Base-by-base conservation (phyloP, 192 early-diverging fungal genomes). In the Entophlyctis helioformis region DNA sequence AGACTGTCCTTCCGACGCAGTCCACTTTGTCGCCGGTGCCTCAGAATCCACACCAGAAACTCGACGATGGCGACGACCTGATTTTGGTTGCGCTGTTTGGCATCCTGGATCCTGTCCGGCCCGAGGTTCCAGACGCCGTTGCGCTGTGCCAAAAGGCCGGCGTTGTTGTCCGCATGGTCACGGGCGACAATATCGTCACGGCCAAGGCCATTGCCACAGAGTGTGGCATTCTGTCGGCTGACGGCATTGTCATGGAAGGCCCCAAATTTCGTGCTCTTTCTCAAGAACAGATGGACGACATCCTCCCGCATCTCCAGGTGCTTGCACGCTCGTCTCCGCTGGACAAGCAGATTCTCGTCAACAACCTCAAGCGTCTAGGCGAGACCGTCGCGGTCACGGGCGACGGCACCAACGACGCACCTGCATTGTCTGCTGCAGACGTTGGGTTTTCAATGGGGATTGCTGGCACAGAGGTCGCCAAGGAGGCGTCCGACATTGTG, bases 341-440 rank as follows among this genome's bases (percentile, higher is more conserved):
- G 44, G 89, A 92, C 63, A 95, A 95, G 73, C 84, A 84, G 39
- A 78, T 87, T 43, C 72, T 94, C 48, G 86, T 91, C 12, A 58
- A 64, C 32, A 64, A 69, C n/a, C 72, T 94, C 7, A 66, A 71
- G 24, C 20, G 34, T 24, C 62, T 87, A 44, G 84, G 86, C 37
- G 87, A 95, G 54, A 82, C 85, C 46, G 94, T 97, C 0, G 88
- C 94, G 0, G 90, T 97, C 0, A 97, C 94, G 25, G 94, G 94
- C 20, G 93, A 97, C 59, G 94, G 94, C 18, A 97, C 94, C 19
- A 97, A 97, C 61, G 94, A 97, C 57, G 91, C 82, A 3, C 90
- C 88, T 1, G 87, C 88, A 18, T 71, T 94, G 21, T 86, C 86
- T 64, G 61, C 78, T 54, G 84, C 88, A 3, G 87, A 94, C 64